These are phyloP conservation scores for Zygosaccharomyces sapae DNA, from an alignment of 1,139 yeast genomes.

Conservation along the genomic window DNA sequence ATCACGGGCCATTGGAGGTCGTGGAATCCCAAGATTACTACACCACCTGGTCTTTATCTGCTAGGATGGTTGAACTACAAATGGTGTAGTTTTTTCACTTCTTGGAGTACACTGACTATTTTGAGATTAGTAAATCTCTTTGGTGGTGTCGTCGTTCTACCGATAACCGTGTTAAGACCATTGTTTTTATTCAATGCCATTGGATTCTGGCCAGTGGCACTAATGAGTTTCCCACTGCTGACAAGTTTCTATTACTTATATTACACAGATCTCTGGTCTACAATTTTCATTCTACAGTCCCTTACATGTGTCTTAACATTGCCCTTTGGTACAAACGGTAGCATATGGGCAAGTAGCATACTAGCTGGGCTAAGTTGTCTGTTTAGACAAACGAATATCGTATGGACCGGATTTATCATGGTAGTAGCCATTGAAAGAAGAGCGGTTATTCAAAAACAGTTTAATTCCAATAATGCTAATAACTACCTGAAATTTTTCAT, in stretches of 20 bases:
- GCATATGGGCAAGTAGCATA: slow-evolving; percentile 41
- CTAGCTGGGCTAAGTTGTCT: slow-evolving; percentile 57
- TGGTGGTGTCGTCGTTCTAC: slow-evolving; percentile 58
- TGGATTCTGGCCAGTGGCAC: slow-evolving; percentile 47
- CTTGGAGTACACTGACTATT: slow-evolving; percentile 40
- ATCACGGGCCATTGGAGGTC: slow-evolving; percentile 52
- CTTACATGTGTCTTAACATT: slow-evolving; percentile 40
- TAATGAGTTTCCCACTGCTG: slow-evolving; percentile 64
- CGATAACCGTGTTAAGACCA: slow-evolving; percentile 41
- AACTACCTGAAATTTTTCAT: slow-evolving; percentile 39
- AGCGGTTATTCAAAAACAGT: slow-evolving; percentile 40
- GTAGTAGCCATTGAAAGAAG: slow-evolving; percentile 51
- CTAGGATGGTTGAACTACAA: slow-evolving; percentile 52
- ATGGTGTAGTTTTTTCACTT: slow-evolving; percentile 28
- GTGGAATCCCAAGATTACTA: slow-evolving; percentile 92
- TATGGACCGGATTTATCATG: slow-evolving; percentile 73
- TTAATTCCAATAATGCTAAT: slow-evolving; percentile 37
- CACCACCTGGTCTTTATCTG: slow-evolving; percentile 89
- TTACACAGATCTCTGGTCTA: slow-evolving; percentile 93
- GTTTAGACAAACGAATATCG: slow-evolving; percentile 85
- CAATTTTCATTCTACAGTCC: slow-evolving; percentile 57
- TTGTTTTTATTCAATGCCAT: slow-evolving; percentile 38
- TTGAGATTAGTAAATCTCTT: slow-evolving; percentile 57
- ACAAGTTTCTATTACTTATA: slow-evolving; percentile 69
- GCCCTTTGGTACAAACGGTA: slow-evolving; percentile 36